Evolutionary conservation across 805 yeast genomes (phyloP), one percentile per base, ranked within the genome.

Genomic region (Suhomyces kilbournensis): DNA sequence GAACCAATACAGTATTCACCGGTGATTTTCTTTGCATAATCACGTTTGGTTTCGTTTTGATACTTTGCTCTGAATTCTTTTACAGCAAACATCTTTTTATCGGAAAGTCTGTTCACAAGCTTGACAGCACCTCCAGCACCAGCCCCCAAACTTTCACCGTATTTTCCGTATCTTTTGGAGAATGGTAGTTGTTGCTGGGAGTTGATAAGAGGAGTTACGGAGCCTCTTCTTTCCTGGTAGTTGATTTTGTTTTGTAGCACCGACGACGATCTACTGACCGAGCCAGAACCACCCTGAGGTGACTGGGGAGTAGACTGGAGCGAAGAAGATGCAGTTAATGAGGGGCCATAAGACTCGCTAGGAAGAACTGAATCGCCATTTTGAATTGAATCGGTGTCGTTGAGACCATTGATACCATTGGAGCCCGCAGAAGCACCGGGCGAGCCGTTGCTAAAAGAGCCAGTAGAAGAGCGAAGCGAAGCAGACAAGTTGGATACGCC

Each of bases 101-200:
- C 97, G 1, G 80, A 69, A 3, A 80, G 69, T 59, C 96, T 72
- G 49, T 78, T 84, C 45, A 90, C 86, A 47, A 91, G 75, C 61
- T 84, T 83, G 32, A 92, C 97, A 14, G 86, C 80, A 3, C 97
- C 97, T 47, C 97, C 97, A 2, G 97, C 97, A 50, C 97, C 97
- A 19, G 94, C 94, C 51, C 97, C 97, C 46, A 92, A 76, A 53
- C 82, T 88, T 56, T 90, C 93, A 49, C 96, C 96, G 50, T 87
- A 84, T 65, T 85, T 88, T 48, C 86, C 82, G 67, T 90, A 91
- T 59, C 91, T 75, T 63, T 86, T 90, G 40, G 87, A 82, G 58
- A 86, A 85, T 1, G 92, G 91, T 60, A 65, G 65, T 38, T 69
- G 65, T 19, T 38, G 42, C 47, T 56, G 67, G 15, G 50, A 57